Evolutionary conservation across 2,329 filamentous ascomycete genomes (phyloP).

Genomic region (Monosporascus sp.): DNA sequence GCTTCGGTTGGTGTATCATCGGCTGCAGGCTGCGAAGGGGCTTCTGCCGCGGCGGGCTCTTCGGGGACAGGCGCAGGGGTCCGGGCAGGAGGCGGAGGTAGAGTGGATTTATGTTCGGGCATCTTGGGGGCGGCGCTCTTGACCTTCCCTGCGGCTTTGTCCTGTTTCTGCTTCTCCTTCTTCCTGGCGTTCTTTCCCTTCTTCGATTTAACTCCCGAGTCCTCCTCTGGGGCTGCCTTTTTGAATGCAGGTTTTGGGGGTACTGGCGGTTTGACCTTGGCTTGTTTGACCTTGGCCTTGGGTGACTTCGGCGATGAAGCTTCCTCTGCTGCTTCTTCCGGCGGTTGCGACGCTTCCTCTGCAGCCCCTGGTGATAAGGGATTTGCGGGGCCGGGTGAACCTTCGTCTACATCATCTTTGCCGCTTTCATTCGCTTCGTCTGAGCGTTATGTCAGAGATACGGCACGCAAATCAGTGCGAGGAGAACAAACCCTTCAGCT

Average conservation of each 20-base stretch:
- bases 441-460: slow-evolving; percentile 15
- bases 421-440: slow-evolving; percentile 11
- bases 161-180: slow-evolving; percentile 8
- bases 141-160: slow-evolving; percentile 9
- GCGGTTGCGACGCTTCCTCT: slow-evolving; percentile 1
- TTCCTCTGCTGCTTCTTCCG: not conserved
- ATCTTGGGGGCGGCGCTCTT: slow-evolving; percentile 7
- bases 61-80: too few species aligned
- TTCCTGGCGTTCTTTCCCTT: slow-evolving; percentile 10
- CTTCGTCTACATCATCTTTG: slow-evolving; percentile 11
- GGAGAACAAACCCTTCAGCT: slow-evolving; percentile 17
- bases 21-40: slow-evolving; percentile 5
- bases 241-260: not conserved
- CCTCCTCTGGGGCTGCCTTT: not conserved
- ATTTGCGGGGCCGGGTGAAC: slow-evolving; percentile 3
- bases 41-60: not conserved
- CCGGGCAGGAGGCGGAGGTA: not conserved
- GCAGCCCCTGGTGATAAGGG: not conserved
- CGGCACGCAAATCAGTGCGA: not conserved
- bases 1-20: slow-evolving; percentile 3
- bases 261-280: slow-evolving; percentile 4
- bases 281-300: slow-evolving; percentile 8
- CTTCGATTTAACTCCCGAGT: too few species aligned
- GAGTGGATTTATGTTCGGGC: not conserved
- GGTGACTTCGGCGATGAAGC: slow-evolving; percentile 6